Conservation (phyloP, 2,329 filamentous ascomycete genomes). For the Tolypocladium nubicola region DNA sequence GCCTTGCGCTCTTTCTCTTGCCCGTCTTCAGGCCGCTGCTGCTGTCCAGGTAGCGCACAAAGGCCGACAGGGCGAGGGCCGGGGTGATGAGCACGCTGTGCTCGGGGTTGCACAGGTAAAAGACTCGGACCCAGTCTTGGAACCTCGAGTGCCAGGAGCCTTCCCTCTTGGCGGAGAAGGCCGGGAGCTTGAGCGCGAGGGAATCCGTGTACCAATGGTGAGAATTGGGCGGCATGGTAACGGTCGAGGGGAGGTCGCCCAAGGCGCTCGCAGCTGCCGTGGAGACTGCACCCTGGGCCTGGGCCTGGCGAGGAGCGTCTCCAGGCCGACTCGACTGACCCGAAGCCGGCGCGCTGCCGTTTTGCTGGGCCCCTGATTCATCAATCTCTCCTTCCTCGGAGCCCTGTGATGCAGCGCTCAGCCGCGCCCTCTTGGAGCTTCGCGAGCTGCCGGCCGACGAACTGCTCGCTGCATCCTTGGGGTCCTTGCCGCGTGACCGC, state of each 20-base stretch:
- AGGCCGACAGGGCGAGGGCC: slow-evolving; percentile 13
- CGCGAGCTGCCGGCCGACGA: slow-evolving; percentile 2
- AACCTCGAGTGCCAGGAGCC: slow-evolving; percentile 24
- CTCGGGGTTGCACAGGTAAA: slow-evolving; percentile 16
- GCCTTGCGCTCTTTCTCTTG: slow-evolving; percentile 22
- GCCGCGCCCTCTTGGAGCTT: slow-evolving; percentile 10
- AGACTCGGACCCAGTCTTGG: slow-evolving; percentile 21
- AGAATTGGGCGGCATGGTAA: slow-evolving; percentile 10
- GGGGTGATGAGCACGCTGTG: slow-evolving; percentile 12
- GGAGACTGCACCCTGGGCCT: not conserved
- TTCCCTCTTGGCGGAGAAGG: slow-evolving; percentile 13
- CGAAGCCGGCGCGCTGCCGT: not conserved
- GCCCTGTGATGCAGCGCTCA: slow-evolving; percentile 5
- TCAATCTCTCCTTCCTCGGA: slow-evolving; percentile 24
- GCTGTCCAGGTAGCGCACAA: slow-evolving; percentile 18
- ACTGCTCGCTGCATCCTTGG: not conserved
- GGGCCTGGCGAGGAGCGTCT: not conserved
- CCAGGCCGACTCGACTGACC: not conserved
- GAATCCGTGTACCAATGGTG: slow-evolving; percentile 11
- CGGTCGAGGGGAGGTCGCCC: slow-evolving; percentile 1
- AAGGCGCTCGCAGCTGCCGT: not conserved
- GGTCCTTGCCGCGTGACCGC: not conserved
- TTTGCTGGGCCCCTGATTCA: slow-evolving; percentile 6
- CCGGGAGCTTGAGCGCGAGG: slow-evolving; percentile 15
- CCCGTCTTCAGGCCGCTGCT: slow-evolving; percentile 16